These are phyloP conservation scores for Pseudocercospora macadamiae DNA, from an alignment of 2,329 filamentous ascomycete species.

Conservation along the genomic window DNA sequence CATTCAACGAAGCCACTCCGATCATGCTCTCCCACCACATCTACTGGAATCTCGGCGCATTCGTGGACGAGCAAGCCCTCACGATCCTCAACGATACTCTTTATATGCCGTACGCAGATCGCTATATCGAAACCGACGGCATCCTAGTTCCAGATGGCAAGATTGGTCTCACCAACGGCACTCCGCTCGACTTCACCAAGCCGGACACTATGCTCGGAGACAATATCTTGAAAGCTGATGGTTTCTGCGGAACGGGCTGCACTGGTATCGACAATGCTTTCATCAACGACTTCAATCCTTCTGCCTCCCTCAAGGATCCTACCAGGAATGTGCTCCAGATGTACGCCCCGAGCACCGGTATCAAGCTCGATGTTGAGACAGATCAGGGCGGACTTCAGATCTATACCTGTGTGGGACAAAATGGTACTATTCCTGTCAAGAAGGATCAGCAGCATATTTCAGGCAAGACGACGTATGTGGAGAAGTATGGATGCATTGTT, in stretches of 20 bases:
- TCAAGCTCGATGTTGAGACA: constrained; percentile 34
- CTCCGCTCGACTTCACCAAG: constrained; percentile 34
- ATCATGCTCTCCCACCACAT: constrained; percentile 78
- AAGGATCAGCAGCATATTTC: constrained; percentile 34
- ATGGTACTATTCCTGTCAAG: constrained; percentile 38
- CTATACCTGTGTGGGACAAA: constrained; percentile 37
- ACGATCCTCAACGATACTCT: constrained; percentile 71
- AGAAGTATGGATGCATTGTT: constrained; percentile 68
- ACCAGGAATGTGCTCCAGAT: constrained; percentile 31
- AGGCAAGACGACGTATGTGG: constrained; percentile 28
- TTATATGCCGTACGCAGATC: constrained; percentile 65
- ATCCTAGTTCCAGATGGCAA: constrained; percentile 40
- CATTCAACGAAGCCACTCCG: constrained; percentile 74
- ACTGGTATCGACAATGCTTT: constrained; percentile 74
- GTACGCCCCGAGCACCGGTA: constrained; percentile 33
- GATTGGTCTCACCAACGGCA: constrained; percentile 46
- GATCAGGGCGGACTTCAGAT: constrained; percentile 38
- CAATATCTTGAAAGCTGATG: constrained; percentile 30
- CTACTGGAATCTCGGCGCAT: constrained; percentile 85
- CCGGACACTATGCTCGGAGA: constrained; percentile 29
- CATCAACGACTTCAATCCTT: constrained; percentile 32
- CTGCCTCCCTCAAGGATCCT: constrained; percentile 29
- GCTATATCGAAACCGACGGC: constrained; percentile 34
- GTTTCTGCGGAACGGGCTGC: constrained; percentile 73
- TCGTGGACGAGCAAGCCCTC: constrained; percentile 70